Conservation (phyloP, 2,329 filamentous ascomycete species). For the Cladosporium sp. region DNA sequence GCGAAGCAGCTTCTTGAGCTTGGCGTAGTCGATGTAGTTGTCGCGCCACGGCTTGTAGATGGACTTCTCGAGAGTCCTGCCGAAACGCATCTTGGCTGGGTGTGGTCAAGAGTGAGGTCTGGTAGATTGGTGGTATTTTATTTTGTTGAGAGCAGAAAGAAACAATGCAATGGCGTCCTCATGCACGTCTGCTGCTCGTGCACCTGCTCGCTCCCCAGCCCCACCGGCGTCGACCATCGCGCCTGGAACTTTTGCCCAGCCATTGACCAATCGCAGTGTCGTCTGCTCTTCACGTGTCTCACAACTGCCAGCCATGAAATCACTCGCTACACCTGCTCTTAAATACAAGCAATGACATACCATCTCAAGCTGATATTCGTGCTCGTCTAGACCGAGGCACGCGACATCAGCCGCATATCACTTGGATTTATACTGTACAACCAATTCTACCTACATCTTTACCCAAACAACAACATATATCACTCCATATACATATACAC, state of each 20-base stretch:
- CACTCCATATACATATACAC: not conserved
- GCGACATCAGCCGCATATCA: constrained; percentile 11
- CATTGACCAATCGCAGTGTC: constrained; percentile 12
- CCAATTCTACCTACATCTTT: not conserved
- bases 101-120: not conserved
- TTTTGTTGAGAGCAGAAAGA: constrained; percentile 11
- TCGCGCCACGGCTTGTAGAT: constrained; percentile 87
- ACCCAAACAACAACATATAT: not conserved
- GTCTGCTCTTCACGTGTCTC: constrained; percentile 7
- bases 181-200: constrained; percentile 1
- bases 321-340: not conserved
- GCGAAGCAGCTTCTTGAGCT: constrained; percentile 84
- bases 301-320: not conserved
- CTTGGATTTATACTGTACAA: not conserved
- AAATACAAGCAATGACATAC: not conserved
- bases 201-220: constrained; percentile 8
- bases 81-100: constrained; percentile 76
- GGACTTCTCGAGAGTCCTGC: constrained; percentile 78
- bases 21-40: constrained; percentile 93
- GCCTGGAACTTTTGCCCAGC: constrained; percentile 2
- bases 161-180: constrained; percentile 5
- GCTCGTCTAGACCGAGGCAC: constrained; percentile 6
- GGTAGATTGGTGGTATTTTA: not conserved
- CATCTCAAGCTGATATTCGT: not conserved
- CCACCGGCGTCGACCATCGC: not conserved